Conservation (phyloP, 257 asterid genomes). For the Anisodus tanguticus region DNA sequence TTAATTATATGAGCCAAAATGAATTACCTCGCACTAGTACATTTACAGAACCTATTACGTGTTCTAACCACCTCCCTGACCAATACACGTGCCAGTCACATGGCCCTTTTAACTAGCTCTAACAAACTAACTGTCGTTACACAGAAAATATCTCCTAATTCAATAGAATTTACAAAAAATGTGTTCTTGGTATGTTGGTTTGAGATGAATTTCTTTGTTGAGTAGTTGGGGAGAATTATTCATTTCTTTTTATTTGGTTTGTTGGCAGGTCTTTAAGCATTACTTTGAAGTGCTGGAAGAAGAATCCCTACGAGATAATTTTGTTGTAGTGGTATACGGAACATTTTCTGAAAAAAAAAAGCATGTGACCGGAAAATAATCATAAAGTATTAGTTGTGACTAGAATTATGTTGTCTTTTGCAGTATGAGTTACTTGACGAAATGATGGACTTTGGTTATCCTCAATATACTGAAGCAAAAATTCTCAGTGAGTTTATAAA, state of each 20-base stretch:
- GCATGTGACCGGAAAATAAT: conserved; percentile 5
- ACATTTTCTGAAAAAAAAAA: not conserved
- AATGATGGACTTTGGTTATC: conserved; percentile 99
- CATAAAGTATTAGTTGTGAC: conserved; percentile 11
- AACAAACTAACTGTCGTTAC: not conserved
- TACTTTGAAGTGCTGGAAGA: conserved; percentile 98
- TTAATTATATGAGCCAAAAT: not conserved
- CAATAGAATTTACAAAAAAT: not conserved
- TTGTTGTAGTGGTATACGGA: conserved; percentile 93
- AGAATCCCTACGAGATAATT: conserved; percentile 96
- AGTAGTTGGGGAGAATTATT: conserved; percentile 19
- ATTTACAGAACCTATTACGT: not conserved
- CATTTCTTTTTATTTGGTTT: conserved; percentile 9
- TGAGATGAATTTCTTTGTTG: conserved; percentile 23
- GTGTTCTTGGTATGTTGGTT: not conserved
- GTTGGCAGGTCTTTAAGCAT: conserved; percentile 88
- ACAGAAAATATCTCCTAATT: not conserved
- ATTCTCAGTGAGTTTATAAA: conserved; percentile 97
- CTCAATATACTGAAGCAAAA: conserved; percentile 98
- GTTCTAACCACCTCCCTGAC: not conserved
- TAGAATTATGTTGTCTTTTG: conserved; percentile 33
- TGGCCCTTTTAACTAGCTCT: conserved; percentile 4
- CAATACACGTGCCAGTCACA: not conserved
- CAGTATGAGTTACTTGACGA: conserved; percentile 98
- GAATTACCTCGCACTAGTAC: not conserved